These are phyloP conservation scores for Aspergillus sp. DNA, from an alignment of 2,329 filamentous ascomycete species.

Conservation along the genomic window DNA sequence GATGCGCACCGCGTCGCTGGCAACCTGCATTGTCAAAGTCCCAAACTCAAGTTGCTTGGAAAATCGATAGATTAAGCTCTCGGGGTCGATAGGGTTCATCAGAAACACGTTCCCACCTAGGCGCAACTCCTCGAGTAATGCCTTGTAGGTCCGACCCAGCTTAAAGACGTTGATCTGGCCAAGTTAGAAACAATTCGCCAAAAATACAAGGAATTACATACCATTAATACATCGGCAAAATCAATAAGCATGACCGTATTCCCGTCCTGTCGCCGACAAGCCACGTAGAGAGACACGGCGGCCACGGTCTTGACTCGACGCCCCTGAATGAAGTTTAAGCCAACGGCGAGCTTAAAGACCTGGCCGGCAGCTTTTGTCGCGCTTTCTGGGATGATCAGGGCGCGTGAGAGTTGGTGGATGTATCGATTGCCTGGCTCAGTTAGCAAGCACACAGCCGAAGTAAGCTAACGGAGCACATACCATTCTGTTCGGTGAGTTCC, in stretches of 20 bases:
- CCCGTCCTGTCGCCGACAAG: constrained; percentile 66
- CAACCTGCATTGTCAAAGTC: constrained; percentile 69
- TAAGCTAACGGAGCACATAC: constrained; percentile 8
- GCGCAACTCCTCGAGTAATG: constrained; percentile 55
- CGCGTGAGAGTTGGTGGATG: constrained; percentile 33
- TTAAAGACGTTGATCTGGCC: constrained; percentile 76
- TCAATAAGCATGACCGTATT: constrained; percentile 93
- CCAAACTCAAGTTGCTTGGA: constrained; percentile 88
- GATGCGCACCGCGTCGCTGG: constrained; percentile 76
- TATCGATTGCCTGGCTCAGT: constrained; percentile 29
- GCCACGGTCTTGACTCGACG: constrained; percentile 76
- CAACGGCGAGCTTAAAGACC: constrained; percentile 66
- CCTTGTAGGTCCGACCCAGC: constrained; percentile 82
- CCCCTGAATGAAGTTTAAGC: constrained; percentile 73
- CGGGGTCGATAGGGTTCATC: constrained; percentile 69
- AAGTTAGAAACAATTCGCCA: constrained; percentile 12
- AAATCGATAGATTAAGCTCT: constrained; percentile 86
- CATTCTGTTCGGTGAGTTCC: constrained; percentile 38
- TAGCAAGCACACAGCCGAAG: not conserved
- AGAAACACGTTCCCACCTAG: constrained; percentile 52
- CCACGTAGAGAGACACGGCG: constrained; percentile 84
- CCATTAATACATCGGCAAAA: constrained; percentile 69
- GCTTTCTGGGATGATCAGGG: constrained; percentile 44
- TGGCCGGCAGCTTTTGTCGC: constrained; percentile 58
- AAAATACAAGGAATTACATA: constrained; percentile 15